These are phyloP conservation scores for Pythium monospermum DNA, from an alignment of 352 stramenopile genomes.

Conservation along the genomic window DNA sequence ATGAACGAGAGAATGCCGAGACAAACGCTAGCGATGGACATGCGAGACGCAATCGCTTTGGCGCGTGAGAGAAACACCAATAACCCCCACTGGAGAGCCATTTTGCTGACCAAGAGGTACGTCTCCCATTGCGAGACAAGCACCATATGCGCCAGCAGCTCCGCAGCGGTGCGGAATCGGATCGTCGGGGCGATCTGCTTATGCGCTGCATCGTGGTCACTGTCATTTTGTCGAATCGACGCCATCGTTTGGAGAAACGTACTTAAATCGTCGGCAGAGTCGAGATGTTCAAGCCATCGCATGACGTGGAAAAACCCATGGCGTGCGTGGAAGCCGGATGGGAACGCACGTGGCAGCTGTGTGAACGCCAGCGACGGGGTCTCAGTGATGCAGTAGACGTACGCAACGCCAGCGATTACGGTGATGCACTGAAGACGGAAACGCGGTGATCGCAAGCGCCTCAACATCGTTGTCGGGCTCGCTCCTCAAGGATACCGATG, in stretches of 20 bases:
- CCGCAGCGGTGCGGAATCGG: slow-evolving; percentile 3
- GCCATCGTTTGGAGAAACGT: slow-evolving; percentile 16
- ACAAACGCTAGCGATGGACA: slow-evolving; percentile 32
- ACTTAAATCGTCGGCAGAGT: slow-evolving; percentile 31
- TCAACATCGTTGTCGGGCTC: too few relatives aligned
- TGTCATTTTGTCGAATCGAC: neutral
- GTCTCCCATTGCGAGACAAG: slow-evolving; percentile 24
- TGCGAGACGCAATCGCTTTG: slow-evolving; percentile 26
- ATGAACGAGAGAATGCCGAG: slow-evolving; percentile 41
- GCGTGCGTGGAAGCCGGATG: slow-evolving; percentile 31
- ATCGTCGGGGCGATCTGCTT: neutral
- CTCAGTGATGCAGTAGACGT: slow-evolving; percentile 26
- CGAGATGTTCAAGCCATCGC: slow-evolving; percentile 52
- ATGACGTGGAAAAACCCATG: slow-evolving; percentile 44
- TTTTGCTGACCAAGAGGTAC: slow-evolving; percentile 31
- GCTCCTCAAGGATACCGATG: too few relatives aligned
- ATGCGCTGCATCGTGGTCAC: neutral
- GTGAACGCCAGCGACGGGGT: slow-evolving; percentile 32
- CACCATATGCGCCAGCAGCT: slow-evolving; percentile 17
- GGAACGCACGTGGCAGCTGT: slow-evolving; percentile 20
- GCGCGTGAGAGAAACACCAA: slow-evolving; percentile 38
- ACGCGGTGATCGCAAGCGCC: slow-evolving; percentile 1
- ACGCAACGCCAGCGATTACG: slow-evolving; percentile 20
- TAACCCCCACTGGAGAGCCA: slow-evolving; percentile 42
- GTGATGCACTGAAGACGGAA: slow-evolving; percentile 25